A percentile compares a stretch with the other conserved stretches of the same genome.
phyloP scores from a whole-genome alignment of 768 basidiomycete species.

The Suillus tomentosus region DNA sequence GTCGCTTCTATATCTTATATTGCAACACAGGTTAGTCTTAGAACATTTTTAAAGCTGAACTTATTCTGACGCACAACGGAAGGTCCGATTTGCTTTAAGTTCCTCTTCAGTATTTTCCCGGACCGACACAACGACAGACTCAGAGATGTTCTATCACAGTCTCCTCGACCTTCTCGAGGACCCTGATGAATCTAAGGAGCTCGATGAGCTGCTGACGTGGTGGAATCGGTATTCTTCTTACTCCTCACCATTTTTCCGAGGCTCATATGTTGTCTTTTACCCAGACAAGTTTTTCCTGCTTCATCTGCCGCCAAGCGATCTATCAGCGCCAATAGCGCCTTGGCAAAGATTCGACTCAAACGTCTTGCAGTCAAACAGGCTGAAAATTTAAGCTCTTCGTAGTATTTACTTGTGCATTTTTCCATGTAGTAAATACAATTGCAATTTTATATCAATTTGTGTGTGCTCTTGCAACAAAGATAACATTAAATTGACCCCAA shows the following conservation, averaged over 20 bases:
- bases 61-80: not conserved
- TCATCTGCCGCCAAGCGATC: not conserved
- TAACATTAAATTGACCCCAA: no score
- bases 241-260: not conserved
- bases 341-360: constrained; percentile 5
- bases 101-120: constrained; percentile 20
- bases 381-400: not conserved
- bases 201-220: constrained; percentile 18
- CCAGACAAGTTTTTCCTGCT: constrained; percentile 13
- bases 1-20: constrained; percentile 25
- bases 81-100: constrained; percentile 22
- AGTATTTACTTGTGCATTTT: no score
- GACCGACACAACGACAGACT: not conserved
- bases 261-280: not conserved
- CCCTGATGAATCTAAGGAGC: constrained; percentile 17
- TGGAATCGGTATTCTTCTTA: constrained; percentile 18
- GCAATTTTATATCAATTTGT: no score
- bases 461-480: no score
- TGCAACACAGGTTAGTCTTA: constrained; percentile 18
- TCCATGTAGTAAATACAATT: no score
- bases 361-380: not conserved
- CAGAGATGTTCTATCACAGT: no score
- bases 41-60: not conserved
- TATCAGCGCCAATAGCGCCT: constrained; percentile 2
- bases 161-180: no score